Base-by-base conservation (phyloP, 805 yeast species). In the Metschnikowia koreensis region DNA sequence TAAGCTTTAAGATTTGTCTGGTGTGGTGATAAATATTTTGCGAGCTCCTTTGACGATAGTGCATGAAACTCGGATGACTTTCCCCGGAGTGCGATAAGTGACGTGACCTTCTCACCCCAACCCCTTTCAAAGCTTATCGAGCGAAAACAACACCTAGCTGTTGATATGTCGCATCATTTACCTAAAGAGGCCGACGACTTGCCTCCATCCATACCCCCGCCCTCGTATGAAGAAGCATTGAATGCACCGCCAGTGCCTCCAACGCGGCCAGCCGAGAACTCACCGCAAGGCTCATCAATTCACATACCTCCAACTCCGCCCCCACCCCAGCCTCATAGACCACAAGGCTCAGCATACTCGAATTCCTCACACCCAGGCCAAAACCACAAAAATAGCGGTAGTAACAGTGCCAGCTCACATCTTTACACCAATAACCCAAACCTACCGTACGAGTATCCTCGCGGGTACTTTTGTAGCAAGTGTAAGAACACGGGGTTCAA, bases 141-240 rank as follows among this genome's bases (percentile, higher is more conserved):
- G 3, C 15, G n/a, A 37, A 37, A 37, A 37, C 39, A 31, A 31
- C 34, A 29, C 33, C 33, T 29, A 29, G 10, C 33, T 6, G 34
- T 6, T 12, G 4, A 3, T 22, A 47, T 41, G 46, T 41, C 41
- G 8, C 45, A 34, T 16, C 16, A 15, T 26, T 15, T 34, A 7
- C 41, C 41, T 9, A 41, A 43, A 16, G 44, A 48, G 10, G 52
- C 33, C 2, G 26, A 41, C 29, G 52, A 48, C 22, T 3, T 15
- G 22, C 47, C 44, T 15, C 52, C 47, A n/a, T 38, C 47, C 6
- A 48, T 46, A 1, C 58, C 61, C 3, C 62, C 62, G 6, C 84
- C 84, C 7, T 66, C 77, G 9, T 80, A 80, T 54, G 72, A 73
- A 8, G 82, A 80, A 39, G 81, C 76, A 1, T 45, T 75, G n/a